Evolutionary conservation across 2,329 filamentous ascomycete genomes (phyloP).

Genomic region (Parafenestella ontariensis): DNA sequence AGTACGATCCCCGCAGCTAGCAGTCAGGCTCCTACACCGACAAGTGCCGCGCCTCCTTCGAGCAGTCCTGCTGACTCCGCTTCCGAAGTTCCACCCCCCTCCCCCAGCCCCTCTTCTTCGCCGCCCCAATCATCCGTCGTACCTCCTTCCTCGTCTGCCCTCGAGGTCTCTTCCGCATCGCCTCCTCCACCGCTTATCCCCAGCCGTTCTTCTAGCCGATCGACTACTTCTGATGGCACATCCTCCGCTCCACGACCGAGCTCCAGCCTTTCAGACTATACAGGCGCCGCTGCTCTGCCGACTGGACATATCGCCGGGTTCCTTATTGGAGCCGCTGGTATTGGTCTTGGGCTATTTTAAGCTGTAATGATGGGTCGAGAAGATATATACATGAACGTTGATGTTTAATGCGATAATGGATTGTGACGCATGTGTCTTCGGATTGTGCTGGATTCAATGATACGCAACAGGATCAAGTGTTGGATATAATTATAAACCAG

Average conservation of each 20-base stretch:
- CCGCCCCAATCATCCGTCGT: neutral
- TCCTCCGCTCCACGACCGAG: conserved; percentile 10
- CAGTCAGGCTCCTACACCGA: conserved; percentile 10
- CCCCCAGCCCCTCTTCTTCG: neutral
- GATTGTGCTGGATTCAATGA: conserved; percentile 7
- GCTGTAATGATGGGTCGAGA: neutral
- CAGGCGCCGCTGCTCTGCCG: conserved; percentile 17
- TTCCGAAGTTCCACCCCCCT: conserved; percentile 22
- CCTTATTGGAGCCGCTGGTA: conserved; percentile 32
- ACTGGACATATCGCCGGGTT: conserved; percentile 27
- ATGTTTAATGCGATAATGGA: conserved; percentile 15
- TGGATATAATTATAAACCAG: neutral
- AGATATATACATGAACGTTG: conserved; percentile 3
- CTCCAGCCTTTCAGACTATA: conserved; percentile 12
- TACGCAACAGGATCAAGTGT: neutral
- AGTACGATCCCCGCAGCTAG: conserved; percentile 19
- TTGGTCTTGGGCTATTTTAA: conserved; percentile 34
- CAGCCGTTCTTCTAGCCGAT: conserved; percentile 15
- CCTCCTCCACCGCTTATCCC: conserved; percentile 7
- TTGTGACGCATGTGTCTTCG: neutral
- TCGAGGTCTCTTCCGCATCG: neutral
- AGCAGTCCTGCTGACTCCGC: conserved; percentile 31
- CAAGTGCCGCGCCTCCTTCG: conserved; percentile 19
- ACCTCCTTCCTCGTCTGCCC: neutral
- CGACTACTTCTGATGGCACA: conserved; percentile 8